A percentile compares a stretch with the other conserved stretches of the same genome.
phyloP scores from a whole-genome alignment of 75 land plant genomes.

The Cunninghamia lanceolata region DNA sequence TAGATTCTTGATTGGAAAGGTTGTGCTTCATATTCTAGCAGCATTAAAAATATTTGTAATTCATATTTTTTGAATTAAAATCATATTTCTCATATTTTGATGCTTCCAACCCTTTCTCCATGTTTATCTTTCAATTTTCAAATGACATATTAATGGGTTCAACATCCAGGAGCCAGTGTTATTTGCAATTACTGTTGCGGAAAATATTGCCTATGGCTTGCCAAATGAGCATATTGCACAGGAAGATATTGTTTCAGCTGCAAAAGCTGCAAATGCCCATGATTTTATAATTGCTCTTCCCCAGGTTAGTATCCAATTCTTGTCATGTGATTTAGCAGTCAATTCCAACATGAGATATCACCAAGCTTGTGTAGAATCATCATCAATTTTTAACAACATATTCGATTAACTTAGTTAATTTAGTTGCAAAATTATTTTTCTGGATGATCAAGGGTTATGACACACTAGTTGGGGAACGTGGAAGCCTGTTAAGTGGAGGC shows the following conservation, averaged over 20 bases:
- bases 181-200: slow-evolving; percentile 94
- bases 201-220: slow-evolving; percentile 97
- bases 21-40: not conserved
- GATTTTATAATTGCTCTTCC: slow-evolving; percentile 93
- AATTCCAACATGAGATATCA: slow-evolving; percentile 1
- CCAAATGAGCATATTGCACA: slow-evolving; percentile 88
- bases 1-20: not conserved
- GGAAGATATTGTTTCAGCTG: slow-evolving; percentile 85
- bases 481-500: slow-evolving; percentile 94
- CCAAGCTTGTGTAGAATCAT: not conserved
- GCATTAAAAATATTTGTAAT: not conserved
- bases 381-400: not conserved
- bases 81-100: not conserved
- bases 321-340: not conserved
- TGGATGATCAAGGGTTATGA: slow-evolving; percentile 73
- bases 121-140: not conserved
- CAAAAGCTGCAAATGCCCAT: slow-evolving; percentile 99
- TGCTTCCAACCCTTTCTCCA: not conserved
- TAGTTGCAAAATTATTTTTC: not conserved
- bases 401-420: not conserved
- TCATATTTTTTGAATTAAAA: not conserved
- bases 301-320: slow-evolving; percentile 48
- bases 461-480: slow-evolving; percentile 94
- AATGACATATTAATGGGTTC: not conserved
- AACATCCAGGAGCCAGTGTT: slow-evolving; percentile 91